Conservation (phyloP, 1,139 yeast genomes). For the Sugiyamaella castrensis region DNA sequence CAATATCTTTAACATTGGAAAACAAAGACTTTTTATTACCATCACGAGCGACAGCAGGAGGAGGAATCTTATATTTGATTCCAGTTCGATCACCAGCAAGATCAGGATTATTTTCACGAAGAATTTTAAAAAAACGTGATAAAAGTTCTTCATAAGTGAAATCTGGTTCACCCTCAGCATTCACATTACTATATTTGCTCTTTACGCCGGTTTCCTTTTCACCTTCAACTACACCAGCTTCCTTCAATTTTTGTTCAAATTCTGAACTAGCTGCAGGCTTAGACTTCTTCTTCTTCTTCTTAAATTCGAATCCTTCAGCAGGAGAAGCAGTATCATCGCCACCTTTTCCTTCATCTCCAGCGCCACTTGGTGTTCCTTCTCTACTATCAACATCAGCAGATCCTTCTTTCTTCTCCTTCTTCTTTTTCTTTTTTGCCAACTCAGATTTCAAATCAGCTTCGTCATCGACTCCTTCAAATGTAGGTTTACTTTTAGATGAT, state of each 20-base stretch:
- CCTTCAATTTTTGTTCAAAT: conserved; percentile 84
- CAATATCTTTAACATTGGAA: conserved; percentile 92
- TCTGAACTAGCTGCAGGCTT: conserved; percentile 60
- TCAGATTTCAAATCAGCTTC: conserved; percentile 9
- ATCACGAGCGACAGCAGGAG: conserved; percentile 95
- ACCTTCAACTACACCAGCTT: conserved; percentile 71
- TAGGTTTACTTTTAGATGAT: conserved; percentile 43
- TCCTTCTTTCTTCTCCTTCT: conserved; percentile 49
- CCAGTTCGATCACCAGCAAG: conserved; percentile 95
- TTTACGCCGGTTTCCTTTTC: conserved; percentile 36
- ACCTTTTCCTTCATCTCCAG: conserved; percentile 40
- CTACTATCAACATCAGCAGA: conserved; percentile 48
- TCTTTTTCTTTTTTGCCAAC: conserved; percentile 35
- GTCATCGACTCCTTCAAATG: conserved; percentile 39
- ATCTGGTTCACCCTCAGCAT: conserved; percentile 48
- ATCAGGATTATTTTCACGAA: conserved; percentile 94
- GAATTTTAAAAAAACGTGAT: conserved; percentile 76
- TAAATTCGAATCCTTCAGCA: conserved; percentile 68
- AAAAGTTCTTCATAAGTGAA: conserved; percentile 76
- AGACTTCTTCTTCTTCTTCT: conserved; percentile 82
- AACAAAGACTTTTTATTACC: conserved; percentile 95
- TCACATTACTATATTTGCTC: conserved; percentile 26
- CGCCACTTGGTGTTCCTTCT: conserved; percentile 39
- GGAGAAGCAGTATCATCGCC: conserved; percentile 27
- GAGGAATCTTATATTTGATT: conserved; percentile 93